Evolutionary conservation across 169 alveolate genomes (phyloP), one percentile per base, ranked within the genome.

Genomic region (Cryptosporidium meleagridis): DNA sequence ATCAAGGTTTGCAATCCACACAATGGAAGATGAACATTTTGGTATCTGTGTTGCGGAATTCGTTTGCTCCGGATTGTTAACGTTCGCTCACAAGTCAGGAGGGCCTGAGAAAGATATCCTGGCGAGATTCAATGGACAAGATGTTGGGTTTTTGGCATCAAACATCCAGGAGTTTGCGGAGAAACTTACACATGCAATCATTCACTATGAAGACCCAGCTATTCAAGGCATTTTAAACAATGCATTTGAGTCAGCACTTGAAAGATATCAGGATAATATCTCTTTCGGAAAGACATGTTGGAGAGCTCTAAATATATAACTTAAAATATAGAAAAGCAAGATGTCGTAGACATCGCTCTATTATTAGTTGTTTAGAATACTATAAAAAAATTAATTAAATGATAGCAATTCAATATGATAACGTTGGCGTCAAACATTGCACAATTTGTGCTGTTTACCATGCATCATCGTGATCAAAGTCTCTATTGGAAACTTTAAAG

Each of bases 31-130:
- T 70, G 98, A 97, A 62, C 98, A 97, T 84, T 97, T 97, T 85
- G 98, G 98, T 23, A 97, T 97, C 55, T 86, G 97, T 6, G 94
- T 97, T 1, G 96, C 96, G n/a, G 98, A 97, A 94, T 93, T 97
- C 94, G 92, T 95, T 94, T 96, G 97, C 7, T 95, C 96, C 16
- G 98, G 98, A 8, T 84, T 95, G 14, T 86, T 96, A 23, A 92
- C 95, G 4, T 91, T 96, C 33, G 96, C 98, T 16, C 97, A 96
- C 94, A 94, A 94, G 61, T 95, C 97, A 9, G 98, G 97, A 10
- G 98, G 98, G 37, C 98, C 98, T 7, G 91, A 91, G 52, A 85
- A 85, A 44, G 98, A 96, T 91, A 96, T 96, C 55, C 91, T 96
- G 41, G 16, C 61, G 41, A 33, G 59, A 23, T 33, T 51, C 69